phyloP scores from a whole-genome alignment of 2,329 filamentous ascomycete species.

The Aspergillus persii region DNA sequence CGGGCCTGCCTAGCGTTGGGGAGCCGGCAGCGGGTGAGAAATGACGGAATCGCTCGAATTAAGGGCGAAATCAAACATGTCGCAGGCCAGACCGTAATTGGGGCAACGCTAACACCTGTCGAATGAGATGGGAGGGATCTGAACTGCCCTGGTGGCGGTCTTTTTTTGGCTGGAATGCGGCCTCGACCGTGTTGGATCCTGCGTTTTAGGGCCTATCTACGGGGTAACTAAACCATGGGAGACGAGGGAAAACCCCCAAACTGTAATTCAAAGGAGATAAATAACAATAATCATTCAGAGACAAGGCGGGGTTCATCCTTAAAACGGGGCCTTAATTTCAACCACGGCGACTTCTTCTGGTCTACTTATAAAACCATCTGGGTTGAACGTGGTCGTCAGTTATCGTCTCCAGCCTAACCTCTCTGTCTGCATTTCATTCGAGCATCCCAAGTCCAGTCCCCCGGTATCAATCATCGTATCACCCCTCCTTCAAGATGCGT shows the following conservation, averaged over 20 bases:
- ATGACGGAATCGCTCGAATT: neutral
- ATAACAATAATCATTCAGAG: neutral
- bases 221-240: too few species aligned
- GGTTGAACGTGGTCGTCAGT: neutral
- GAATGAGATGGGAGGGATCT: neutral
- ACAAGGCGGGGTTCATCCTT: neutral
- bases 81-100: neutral
- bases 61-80: neutral
- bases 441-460: neutral
- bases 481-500: conserved; percentile 10
- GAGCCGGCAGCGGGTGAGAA: neutral
- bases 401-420: neutral
- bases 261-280: neutral
- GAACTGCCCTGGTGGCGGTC: neutral
- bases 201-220: neutral
- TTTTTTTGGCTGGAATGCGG: neutral
- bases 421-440: neutral
- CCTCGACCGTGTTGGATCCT: conserved; percentile 2
- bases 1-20: neutral
- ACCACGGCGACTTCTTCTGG: neutral
- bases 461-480: neutral
- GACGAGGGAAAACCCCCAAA: neutral
- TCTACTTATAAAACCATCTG: conserved; percentile 3
- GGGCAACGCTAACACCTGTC: conserved; percentile 1
- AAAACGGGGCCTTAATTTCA: neutral